Percentiles rank a stretch among this genome's conserved stretches.
These are phyloP conservation scores for Cyclotella sp. DNA, from an alignment of 108 stramenopile genomes.

Conservation along the genomic window DNA sequence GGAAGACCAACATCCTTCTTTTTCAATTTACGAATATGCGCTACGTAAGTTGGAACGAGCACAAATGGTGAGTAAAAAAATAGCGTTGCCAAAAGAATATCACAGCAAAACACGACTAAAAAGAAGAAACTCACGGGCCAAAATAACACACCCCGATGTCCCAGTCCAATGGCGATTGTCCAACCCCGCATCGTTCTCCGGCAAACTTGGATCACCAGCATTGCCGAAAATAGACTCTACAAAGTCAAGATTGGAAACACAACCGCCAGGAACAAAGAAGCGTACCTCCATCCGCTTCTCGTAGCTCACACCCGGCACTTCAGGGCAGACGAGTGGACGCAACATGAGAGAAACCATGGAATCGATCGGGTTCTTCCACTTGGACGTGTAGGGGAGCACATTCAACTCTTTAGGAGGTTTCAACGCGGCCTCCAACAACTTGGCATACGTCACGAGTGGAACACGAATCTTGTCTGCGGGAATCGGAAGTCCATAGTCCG, in stretches of 20 bases:
- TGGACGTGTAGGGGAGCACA: slow-evolving; percentile 56
- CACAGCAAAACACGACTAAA: background rate
- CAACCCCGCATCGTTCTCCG: slow-evolving; percentile 63
- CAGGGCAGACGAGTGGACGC: slow-evolving; percentile 62
- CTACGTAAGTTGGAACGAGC: slow-evolving; percentile 14
- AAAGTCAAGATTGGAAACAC: slow-evolving; percentile 66
- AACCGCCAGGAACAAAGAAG: slow-evolving; percentile 65
- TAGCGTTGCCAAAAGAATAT: background rate
- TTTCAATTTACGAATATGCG: slow-evolving; percentile 53
- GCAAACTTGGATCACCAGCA: slow-evolving; percentile 60
- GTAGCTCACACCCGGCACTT: slow-evolving; percentile 55
- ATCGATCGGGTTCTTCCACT: slow-evolving; percentile 56
- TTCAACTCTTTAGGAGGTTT: slow-evolving; percentile 60
- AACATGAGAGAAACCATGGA: slow-evolving; percentile 63
- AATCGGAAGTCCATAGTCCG: slow-evolving; percentile 63
- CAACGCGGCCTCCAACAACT: slow-evolving; percentile 58
- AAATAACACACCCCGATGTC: slow-evolving; percentile 63
- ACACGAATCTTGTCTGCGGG: slow-evolving; percentile 69
- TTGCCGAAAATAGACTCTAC: slow-evolving; percentile 64
- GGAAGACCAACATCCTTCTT: slow-evolving; percentile 65
- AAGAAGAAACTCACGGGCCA: slow-evolving; percentile 34
- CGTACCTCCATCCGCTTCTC: slow-evolving; percentile 66
- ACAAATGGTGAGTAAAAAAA: background rate
- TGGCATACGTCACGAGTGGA: slow-evolving; percentile 57
- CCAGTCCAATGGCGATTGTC: slow-evolving; percentile 65